Percentiles rank a stretch among this genome's conserved stretches.
Conservation (phyloP, 768 basidiomycete species). For the Panaeolus cyanescens region DNA sequence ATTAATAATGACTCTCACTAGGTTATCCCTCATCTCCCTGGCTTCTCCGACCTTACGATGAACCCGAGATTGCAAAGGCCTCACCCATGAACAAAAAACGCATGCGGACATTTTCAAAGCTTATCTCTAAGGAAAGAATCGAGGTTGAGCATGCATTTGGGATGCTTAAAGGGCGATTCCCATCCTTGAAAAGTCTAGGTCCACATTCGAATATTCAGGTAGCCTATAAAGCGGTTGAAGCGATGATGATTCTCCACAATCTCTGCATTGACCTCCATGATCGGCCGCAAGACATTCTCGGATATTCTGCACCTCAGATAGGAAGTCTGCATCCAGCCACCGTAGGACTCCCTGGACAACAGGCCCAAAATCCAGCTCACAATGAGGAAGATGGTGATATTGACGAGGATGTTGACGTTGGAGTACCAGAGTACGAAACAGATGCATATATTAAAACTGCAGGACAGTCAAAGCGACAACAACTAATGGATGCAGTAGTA, state of each 20-base stretch:
- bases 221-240: constrained; percentile 19
- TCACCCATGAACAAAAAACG: not conserved
- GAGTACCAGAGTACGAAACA: too few species aligned
- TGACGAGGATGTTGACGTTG: too few species aligned
- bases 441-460: too few species aligned
- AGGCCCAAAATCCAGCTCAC: too few species aligned
- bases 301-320: too few species aligned
- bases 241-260: constrained; percentile 24
- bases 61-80: constrained; percentile 16
- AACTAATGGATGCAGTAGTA: too few species aligned
- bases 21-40: constrained; percentile 25
- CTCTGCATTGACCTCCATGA: constrained; percentile 20
- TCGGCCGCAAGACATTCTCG: constrained; percentile 12
- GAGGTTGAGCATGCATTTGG: constrained; percentile 32
- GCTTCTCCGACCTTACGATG: constrained; percentile 23
- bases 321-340: too few species aligned
- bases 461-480: too few species aligned
- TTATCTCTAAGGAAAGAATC: constrained; percentile 19
- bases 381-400: too few species aligned
- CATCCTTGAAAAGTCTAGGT: constrained; percentile 14
- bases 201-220: constrained; percentile 16
- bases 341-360: too few species aligned
- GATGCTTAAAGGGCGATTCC: constrained; percentile 28
- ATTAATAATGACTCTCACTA: not conserved
- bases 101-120: constrained; percentile 18